Base-by-base conservation (phyloP, 208 protist genomes). In the Sergeia podlipaevii region DNA sequence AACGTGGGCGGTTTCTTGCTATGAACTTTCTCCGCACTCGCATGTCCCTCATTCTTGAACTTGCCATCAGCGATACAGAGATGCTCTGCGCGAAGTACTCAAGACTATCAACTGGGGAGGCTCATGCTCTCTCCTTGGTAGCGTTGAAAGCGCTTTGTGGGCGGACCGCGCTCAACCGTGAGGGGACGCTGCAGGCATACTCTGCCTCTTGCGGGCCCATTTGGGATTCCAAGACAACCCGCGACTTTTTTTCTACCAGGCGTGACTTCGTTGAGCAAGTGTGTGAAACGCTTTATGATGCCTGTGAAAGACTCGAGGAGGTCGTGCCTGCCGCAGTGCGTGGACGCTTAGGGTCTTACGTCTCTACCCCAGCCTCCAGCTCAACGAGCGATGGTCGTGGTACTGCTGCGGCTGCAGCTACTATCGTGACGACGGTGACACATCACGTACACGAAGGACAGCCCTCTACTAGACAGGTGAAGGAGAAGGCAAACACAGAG, bases 131-230 rank as follows among this genome's bases (percentile, higher is more conserved):
- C 23, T 8, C 43, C 2, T 21, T 60, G 30, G 33, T 70, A 1
- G 67, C 62, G 24, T 7, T 72, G 42, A 58, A 61, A 29, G n/a
- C 72, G 0, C 48, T 74, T 4, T 69, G 73, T 24, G 73, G 73
- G 8, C 59, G 65, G 17, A 64, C 58, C 1, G 55, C 58, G 1
- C 41, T 49, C 18, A 52, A 46, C 15, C 72, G 65, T 15, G 72
- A 68, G 43, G 72, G 65, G 10, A 53, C 66, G 10, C 30, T 57
- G 0, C 62, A 80, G 37, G 56, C 59, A 3, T 54, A 56, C 17
- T 59, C 36, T 11, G 61, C 73, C 4, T 37, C 51, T 13, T 66
- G 60, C 3, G 73, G 73, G 0, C 67, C 63, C 13, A 42, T 80
- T 4, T 80, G 66, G 73, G 67, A 80, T 27, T 28, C 21, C 10